Evolutionary conservation across 257 asterid species (phyloP), one percentile per base, ranked within the genome.

Genomic region (Hygrophila difformis): DNA sequence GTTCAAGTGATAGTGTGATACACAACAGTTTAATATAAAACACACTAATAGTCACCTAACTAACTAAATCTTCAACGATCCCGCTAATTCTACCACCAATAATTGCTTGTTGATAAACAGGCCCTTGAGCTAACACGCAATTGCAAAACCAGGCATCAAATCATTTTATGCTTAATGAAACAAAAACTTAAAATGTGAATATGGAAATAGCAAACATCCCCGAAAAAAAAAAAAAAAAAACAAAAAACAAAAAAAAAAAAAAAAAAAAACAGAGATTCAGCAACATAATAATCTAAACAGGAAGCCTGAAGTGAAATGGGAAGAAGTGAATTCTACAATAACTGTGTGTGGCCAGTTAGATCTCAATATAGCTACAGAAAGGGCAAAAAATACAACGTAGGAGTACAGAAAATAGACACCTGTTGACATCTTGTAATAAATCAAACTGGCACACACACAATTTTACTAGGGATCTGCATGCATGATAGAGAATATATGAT

Each of bases 161-260:
- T n/a, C n/a, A n/a, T n/a, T n/a, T n/a, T n/a, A n/a, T n/a, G n/a
- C n/a, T n/a, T n/a, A n/a, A n/a, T n/a, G n/a, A n/a, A n/a, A n/a
- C n/a, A n/a, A n/a, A n/a, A n/a, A n/a, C n/a, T n/a, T n/a, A n/a
- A n/a, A n/a, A n/a, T n/a, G n/a, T n/a, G n/a, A n/a, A n/a, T n/a
- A n/a, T n/a, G n/a, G n/a, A n/a, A n/a, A n/a, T n/a, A n/a, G n/a
- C n/a, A n/a, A n/a, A n/a, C n/a, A n/a, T n/a, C n/a, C n/a, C n/a
- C n/a, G n/a, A n/a, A n/a, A n/a, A n/a, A n/a, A n/a, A n/a, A n/a
- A n/a, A n/a, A n/a, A n/a, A n/a, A n/a, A n/a, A 42, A 31, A 65
- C n/a, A 26, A 17, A 26, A 17, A 21, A 57, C 6, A 40, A 48
- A 16, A 56, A 60, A 42, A 31, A 46, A 59, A 39, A 44, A 15